phyloP scores from a whole-genome alignment of 1,284 basidiomycete genomes.

The Ganoderma meredithae region DNA sequence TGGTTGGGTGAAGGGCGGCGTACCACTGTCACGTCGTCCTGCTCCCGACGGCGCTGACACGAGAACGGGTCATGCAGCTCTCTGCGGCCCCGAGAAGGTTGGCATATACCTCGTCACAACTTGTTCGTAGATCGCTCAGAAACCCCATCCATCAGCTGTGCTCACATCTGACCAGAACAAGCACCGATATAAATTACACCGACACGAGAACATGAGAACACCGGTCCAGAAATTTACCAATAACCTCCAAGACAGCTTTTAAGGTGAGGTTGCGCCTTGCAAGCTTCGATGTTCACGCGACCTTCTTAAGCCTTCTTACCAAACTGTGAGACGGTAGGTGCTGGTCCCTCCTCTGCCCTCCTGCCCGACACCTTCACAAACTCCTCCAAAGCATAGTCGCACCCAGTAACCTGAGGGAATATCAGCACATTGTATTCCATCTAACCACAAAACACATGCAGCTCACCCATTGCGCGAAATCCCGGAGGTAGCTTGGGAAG shows the following conservation, averaged over 20 bases:
- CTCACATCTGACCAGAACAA: not conserved
- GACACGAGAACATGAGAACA: constrained; percentile 25
- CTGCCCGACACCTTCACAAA: constrained; percentile 57
- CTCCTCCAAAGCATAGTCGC: constrained; percentile 53
- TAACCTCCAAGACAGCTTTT: not conserved
- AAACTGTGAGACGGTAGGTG: constrained; percentile 18
- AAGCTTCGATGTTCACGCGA: constrained; percentile 10
- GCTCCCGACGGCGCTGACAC: constrained; percentile 1
- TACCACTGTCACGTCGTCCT: not conserved
- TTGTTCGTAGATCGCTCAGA: not conserved
- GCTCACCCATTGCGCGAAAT: constrained; percentile 75
- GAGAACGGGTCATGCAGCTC: not conserved
- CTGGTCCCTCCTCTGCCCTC: constrained; percentile 49
- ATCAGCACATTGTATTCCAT: not conserved
- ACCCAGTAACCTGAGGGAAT: constrained; percentile 56
- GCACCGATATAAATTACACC: constrained; percentile 26
- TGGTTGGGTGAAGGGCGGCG: constrained; percentile 6
- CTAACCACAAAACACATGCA: not conserved
- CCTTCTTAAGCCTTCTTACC: constrained; percentile 18
- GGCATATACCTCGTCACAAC: not conserved
- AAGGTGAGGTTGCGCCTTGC: not conserved
- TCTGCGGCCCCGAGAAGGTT: no score
- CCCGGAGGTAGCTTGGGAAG: constrained; percentile 76
- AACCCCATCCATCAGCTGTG: not conserved
- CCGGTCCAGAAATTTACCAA: not conserved